phyloP scores from a whole-genome alignment of 164 flowering plant species.

The Nymphaea thermarum region DNA sequence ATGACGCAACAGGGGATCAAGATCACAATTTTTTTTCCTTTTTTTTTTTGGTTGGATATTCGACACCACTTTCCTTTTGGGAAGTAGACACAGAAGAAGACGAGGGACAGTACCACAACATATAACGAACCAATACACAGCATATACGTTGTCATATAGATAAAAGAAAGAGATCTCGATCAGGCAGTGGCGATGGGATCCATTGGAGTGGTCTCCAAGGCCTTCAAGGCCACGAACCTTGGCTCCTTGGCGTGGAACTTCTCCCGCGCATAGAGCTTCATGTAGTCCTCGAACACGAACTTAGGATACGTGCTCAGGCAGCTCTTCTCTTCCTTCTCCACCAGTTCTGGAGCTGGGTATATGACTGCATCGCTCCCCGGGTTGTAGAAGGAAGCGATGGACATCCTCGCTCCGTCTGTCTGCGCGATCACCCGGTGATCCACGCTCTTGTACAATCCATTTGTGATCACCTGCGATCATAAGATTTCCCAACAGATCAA shows the following conservation, averaged over 20 bases:
- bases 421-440: slow-evolving; percentile 76
- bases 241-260: slow-evolving; percentile 93
- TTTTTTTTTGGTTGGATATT: no score
- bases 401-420: slow-evolving; percentile 66
- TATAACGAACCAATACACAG: no score
- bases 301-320: slow-evolving; percentile 37
- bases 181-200: slow-evolving; percentile 48
- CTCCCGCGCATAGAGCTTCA: slow-evolving; percentile 64
- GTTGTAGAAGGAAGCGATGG: slow-evolving; percentile 86
- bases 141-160: no score
- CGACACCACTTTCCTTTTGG: no score
- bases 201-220: slow-evolving; percentile 23
- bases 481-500: no score
- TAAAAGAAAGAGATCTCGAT: no score
- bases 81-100: no score
- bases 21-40: no score
- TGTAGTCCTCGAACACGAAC: slow-evolving; percentile 84
- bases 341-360: slow-evolving; percentile 54
- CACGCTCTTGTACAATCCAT: slow-evolving; percentile 92
- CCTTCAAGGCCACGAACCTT: slow-evolving; percentile 78
- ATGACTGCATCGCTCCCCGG: slow-evolving; percentile 81
- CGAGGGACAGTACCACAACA: no score
- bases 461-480: slow-evolving; percentile 57
- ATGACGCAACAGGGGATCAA: no score
- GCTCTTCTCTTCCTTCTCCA: slow-evolving; percentile 27